Evolutionary conservation across 306 rosid species (phyloP).

Genomic region (Oxytropis ochrocephala): DNA sequence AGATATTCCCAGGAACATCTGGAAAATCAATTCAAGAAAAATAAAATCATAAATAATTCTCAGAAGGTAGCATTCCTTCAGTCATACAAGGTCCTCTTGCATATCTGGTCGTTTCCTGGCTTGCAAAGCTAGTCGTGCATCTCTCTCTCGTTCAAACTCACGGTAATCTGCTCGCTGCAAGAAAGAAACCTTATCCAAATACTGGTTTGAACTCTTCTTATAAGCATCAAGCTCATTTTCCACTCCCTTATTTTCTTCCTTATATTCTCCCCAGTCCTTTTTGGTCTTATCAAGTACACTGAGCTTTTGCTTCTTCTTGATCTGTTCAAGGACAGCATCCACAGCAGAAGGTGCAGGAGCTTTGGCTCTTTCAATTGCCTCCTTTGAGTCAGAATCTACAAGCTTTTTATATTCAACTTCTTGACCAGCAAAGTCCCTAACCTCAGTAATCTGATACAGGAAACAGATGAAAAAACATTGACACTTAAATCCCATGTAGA

Average conservation of each 20-base stretch:
- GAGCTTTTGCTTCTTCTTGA: conserved; percentile 90
- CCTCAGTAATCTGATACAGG: conserved; percentile 67
- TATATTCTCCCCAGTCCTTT: conserved; percentile 96
- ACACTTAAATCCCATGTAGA: conserved; percentile 3
- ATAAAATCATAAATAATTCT: neutral
- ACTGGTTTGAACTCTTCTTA: conserved; percentile 96
- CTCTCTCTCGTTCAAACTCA: conserved; percentile 95
- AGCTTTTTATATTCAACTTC: conserved; percentile 77
- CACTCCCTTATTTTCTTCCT: conserved; percentile 75
- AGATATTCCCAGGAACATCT: conserved; percentile 21
- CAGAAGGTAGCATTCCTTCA: conserved; percentile 10
- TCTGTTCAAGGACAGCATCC: conserved; percentile 80
- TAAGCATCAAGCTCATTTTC: conserved; percentile 91
- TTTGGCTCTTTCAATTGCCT: conserved; percentile 65
- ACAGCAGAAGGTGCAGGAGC: conserved; percentile 74
- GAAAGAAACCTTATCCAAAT: conserved; percentile 81
- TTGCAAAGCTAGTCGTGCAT: conserved; percentile 78
- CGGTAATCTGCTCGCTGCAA: conserved; percentile 92
- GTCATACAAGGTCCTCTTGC: conserved; percentile 56
- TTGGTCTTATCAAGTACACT: conserved; percentile 95
- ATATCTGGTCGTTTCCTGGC: conserved; percentile 74
- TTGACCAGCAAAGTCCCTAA: conserved; percentile 96
- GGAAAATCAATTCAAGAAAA: neutral
- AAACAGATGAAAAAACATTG: conserved; percentile 10
- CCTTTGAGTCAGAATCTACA: conserved; percentile 84